phyloP scores from a whole-genome alignment of 371 early-diverging fungal species.

The Massospora cicadina region DNA sequence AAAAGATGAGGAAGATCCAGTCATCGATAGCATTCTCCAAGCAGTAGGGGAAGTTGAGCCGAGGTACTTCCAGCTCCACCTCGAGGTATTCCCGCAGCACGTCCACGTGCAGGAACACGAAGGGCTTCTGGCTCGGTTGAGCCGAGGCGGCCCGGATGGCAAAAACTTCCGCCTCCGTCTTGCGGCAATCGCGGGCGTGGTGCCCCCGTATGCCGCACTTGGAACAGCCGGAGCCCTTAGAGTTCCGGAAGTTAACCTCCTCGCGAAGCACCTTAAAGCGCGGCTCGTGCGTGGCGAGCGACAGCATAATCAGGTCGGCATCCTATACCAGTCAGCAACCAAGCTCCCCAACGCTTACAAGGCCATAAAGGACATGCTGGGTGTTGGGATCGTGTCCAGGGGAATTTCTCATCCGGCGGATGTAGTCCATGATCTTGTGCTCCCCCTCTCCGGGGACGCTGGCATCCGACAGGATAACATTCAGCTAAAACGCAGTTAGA shows the following conservation, averaged over 20 bases:
- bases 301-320: slow-evolving; percentile 98
- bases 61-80: slow-evolving; percentile 39
- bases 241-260: slow-evolving; percentile 42
- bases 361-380: slow-evolving; percentile 84
- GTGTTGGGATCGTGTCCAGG: slow-evolving; percentile 73
- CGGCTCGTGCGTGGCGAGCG: slow-evolving; percentile 91
- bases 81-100: slow-evolving; percentile 66
- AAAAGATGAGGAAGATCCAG: slow-evolving; percentile 96
- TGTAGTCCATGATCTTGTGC: slow-evolving; percentile 98
- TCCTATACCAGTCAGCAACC: no score
- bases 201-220: slow-evolving; percentile 79
- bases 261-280: slow-evolving; percentile 92
- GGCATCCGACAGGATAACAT: slow-evolving; percentile 85
- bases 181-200: slow-evolving; percentile 49
- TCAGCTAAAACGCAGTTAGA: no score
- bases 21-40: slow-evolving; percentile 93
- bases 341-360: no score
- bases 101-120: slow-evolving; percentile 54
- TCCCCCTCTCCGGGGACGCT: slow-evolving; percentile 98
- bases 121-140: background rate
- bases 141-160: no score
- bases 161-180: no score
- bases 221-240: slow-evolving; percentile 33
- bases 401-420: slow-evolving; percentile 60
- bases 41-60: slow-evolving; percentile 47